Base-by-base conservation (phyloP, 1,284 basidiomycete species). In the Apiotrichum porosum region DNA sequence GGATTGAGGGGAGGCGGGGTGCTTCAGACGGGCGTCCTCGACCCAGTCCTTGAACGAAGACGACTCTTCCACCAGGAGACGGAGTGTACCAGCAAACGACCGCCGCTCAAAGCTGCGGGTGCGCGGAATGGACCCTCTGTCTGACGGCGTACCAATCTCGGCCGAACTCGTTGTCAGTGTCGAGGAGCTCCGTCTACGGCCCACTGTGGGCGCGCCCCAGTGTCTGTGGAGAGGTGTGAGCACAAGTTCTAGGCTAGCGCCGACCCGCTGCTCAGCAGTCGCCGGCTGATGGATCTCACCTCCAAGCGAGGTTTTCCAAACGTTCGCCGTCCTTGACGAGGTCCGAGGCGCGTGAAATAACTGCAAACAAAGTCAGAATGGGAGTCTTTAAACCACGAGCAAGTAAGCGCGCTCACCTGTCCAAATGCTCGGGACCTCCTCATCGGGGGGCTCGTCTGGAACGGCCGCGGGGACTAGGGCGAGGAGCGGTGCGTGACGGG, bases 41-140 rank as follows among this genome's bases (percentile, higher is more conserved):
- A 71, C 63, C 69, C 69, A 71, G 43, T 71, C 68, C 46, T 63
- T 68, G 51, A 71, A 69, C 34, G 58, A 52, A 21, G 62, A 56
- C 23, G 65, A 60, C 18, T 56, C 57, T 36, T 69, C 66, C 14
- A 69, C 54, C 8, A 71, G 49, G 17, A 71, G 58, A 28, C 60
- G 56, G 34, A 71, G 58, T 2, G 61, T 54, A 12, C 58, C 61
- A 17, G 66, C 63, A 42, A 71, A 71, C 4, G 64, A 61, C 28
- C 63, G 56, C 8, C 49, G 42, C 26, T 65, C 66, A 32, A 49
- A 44, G 22, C 60, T 62, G 6, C 48, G 54, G n/a, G 26, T 40
- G 15, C 41, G 49, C 18, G 23, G 38, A 37, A 44, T 36, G 18
- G 46, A 52, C 12, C 26, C 30, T 42, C 46, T 49, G 41, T 57